Evolutionary conservation across 139 green algal species (phyloP), one percentile per base, ranked within the genome.

Genomic region (Monoraphidium neglectum): DNA sequence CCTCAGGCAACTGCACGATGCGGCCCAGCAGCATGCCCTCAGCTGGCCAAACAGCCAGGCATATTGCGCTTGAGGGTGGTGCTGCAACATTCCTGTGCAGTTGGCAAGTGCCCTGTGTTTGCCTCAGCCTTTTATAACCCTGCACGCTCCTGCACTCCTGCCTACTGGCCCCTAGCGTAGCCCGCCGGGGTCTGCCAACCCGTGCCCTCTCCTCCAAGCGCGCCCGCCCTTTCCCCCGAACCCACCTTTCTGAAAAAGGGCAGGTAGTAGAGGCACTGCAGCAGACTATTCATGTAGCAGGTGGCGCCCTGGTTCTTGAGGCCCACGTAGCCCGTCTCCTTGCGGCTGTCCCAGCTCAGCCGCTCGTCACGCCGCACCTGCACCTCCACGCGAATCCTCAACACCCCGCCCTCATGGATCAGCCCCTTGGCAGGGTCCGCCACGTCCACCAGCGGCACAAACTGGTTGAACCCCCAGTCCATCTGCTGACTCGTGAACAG

Each of bases 261-360:
- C 69, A 99, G 84, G 82, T 97, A 87, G 87, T 93, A 99, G 24
- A 99, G 87, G 47, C 90, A 97, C 90, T 99, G 97, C 76, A 99
- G 90, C 70, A 99, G 88, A 18, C 85, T 95, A 90, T 99, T 99
- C 94, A 99, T 98, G 90, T 99, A 99, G 91, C 96, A 99, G 4
- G 96, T 99, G 60, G 95, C 95, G 5, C 96, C 96, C 81, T 92
- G 87, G 87, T 99, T 99, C 84, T 98, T 98, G 21, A 99, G 83
- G 23, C 97, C 97, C 36, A 99, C 96, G 77, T 84, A 87, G 51
- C 87, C 87, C 1, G 96, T 99, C 72, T 95, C 90, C 77, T 94
- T 91, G 65, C 92, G 92, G 40, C 85, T 92, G 81, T 99, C 92
- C 64, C 95, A 95, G 13, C 35, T 37, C 40, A 83, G 79, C 36